These are phyloP conservation scores for Castanea mollissima DNA, from an alignment of 306 rosid genomes.

Conservation along the genomic window DNA sequence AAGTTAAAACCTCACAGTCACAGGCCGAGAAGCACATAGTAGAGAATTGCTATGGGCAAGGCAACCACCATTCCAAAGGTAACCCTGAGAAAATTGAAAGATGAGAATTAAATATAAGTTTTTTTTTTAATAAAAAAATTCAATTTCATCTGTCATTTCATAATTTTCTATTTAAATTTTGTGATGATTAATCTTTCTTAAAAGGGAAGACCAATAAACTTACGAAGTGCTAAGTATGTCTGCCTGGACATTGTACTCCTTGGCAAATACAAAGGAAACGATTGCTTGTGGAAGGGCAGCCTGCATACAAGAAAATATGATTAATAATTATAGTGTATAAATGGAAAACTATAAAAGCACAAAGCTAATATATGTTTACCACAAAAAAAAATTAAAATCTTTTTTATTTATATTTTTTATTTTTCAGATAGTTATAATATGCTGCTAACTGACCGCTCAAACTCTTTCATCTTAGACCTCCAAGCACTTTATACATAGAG, in stretches of 20 bases:
- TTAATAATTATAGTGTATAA: neutral
- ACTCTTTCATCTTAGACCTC: no score
- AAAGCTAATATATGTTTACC: neutral
- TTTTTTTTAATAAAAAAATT: no score
- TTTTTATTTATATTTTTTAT: no score
- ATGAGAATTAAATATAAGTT: neutral
- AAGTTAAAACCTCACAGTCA: no score
- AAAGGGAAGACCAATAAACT: neutral
- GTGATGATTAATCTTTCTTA: no score
- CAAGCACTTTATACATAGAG: rapidly evolving
- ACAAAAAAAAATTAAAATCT: no score
- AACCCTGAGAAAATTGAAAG: conserved; percentile 9
- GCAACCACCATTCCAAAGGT: neutral
- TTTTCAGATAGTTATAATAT: no score
- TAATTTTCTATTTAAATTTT: neutral
- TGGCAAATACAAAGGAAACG: conserved; percentile 20
- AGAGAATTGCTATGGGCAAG: conserved; percentile 10
- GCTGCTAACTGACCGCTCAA: no score
- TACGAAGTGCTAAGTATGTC: conserved; percentile 25
- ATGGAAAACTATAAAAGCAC: neutral
- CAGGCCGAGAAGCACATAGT: neutral
- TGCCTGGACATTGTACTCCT: conserved; percentile 25
- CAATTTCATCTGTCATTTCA: neutral
- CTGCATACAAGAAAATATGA: conserved; percentile 3
- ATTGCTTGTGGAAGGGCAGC: conserved; percentile 29